phyloP scores from a whole-genome alignment of 768 basidiomycete species.

The Podaxis rugospora region DNA sequence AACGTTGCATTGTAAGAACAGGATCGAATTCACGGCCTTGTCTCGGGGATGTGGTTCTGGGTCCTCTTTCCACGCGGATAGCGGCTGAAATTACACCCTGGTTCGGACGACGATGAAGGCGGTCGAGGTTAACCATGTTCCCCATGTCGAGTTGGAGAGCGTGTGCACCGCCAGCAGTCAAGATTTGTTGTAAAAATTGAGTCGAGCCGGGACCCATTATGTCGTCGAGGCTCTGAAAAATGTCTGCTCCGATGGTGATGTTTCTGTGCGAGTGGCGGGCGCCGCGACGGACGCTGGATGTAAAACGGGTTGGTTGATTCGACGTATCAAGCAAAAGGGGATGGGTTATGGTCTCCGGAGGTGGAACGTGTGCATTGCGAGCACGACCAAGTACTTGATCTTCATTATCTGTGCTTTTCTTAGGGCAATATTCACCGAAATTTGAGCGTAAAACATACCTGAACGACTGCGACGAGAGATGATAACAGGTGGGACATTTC shows the following conservation, averaged over 20 bases:
- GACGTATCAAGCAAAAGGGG: conserved; percentile 74
- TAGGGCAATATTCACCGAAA: conserved; percentile 8
- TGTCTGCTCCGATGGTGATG: conserved; percentile 47
- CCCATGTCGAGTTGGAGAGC: conserved; percentile 78
- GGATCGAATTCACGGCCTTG: conserved; percentile 72
- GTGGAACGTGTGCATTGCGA: conserved; percentile 44
- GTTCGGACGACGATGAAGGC: conserved; percentile 47
- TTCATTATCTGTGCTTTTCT: conserved; percentile 37
- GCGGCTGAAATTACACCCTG: conserved; percentile 46
- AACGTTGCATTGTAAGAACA: conserved; percentile 77
- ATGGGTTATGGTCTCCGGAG: conserved; percentile 73
- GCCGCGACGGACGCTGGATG: conserved; percentile 40
- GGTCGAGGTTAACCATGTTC: conserved; percentile 56
- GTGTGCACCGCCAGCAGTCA: conserved; percentile 58
- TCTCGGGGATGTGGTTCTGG: conserved; percentile 31
- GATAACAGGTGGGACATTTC: conserved; percentile 27
- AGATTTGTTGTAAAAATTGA: conserved; percentile 80
- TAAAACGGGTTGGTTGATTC: conserved; percentile 34
- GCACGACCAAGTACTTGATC: conserved; percentile 63
- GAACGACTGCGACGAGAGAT: conserved; percentile 8
- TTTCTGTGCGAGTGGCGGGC: conserved; percentile 56
- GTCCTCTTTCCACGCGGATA: conserved; percentile 59
- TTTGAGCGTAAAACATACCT: conserved; percentile 29
- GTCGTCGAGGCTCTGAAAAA: conserved; percentile 75
- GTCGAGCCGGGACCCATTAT: conserved; percentile 78